These are phyloP conservation scores for Nannochloropsis salina DNA, from an alignment of 108 stramenopile genomes.

Conservation along the genomic window DNA sequence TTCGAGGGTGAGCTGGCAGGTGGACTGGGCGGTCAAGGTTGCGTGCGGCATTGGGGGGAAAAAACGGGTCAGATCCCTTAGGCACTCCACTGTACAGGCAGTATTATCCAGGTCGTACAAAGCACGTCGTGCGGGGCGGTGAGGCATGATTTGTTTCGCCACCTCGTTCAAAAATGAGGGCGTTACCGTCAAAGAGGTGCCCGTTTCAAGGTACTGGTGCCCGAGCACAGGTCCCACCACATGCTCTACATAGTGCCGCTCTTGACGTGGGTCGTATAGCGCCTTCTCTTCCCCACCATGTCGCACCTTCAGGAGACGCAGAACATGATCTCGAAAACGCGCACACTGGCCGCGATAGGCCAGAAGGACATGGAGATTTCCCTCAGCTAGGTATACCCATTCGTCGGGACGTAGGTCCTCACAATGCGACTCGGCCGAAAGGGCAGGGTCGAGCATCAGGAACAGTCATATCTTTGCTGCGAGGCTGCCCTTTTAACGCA, in stretches of 20 bases:
- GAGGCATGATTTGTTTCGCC: neutral
- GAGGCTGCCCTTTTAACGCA: no score
- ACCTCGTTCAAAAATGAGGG: neutral
- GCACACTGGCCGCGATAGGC: neutral
- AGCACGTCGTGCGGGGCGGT: neutral
- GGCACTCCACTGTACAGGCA: conserved; percentile 2
- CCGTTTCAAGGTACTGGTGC: neutral
- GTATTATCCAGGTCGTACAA: neutral
- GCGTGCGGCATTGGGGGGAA: neutral
- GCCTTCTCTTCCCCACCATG: neutral
- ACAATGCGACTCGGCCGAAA: no score
- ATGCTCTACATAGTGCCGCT: neutral
- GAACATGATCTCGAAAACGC: neutral
- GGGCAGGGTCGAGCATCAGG: no score
- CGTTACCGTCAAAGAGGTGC: neutral
- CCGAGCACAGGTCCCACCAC: neutral
- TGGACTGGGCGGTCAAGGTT: neutral
- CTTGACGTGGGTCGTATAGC: neutral
- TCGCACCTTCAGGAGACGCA: conserved; percentile 7
- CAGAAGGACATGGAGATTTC: neutral
- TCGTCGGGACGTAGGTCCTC: neutral
- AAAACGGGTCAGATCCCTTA: conserved; percentile 6
- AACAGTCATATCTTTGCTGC: no score
- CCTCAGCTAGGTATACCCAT: neutral
- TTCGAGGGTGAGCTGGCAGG: neutral